A percentile compares a stretch with the other conserved stretches of the same genome.
These are phyloP conservation scores for Violaceomyces palustris DNA, from an alignment of 1,284 basidiomycete species.

Conservation along the genomic window DNA sequence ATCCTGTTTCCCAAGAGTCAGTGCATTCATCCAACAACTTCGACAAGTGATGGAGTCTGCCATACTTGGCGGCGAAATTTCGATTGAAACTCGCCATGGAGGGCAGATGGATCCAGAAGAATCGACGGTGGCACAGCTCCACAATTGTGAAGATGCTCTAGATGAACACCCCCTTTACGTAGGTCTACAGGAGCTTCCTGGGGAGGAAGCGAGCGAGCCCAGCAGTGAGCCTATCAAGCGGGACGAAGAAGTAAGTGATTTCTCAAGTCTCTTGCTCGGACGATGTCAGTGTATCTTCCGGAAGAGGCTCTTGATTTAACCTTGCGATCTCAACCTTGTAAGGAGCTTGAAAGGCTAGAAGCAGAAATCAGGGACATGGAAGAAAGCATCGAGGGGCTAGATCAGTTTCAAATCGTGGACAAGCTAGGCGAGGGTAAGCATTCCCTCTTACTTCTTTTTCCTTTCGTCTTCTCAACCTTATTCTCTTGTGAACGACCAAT, in stretches of 20 bases:
- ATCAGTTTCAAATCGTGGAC: slow-evolving; percentile 77
- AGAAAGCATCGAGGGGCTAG: slow-evolving; percentile 64
- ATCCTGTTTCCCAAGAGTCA: too few species aligned
- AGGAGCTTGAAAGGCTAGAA: slow-evolving; percentile 30
- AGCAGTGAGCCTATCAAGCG: not conserved
- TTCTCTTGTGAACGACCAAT: not conserved
- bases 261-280: not conserved
- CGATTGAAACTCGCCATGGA: too few species aligned
- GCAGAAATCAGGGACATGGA: slow-evolving; percentile 61
- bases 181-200: too few species aligned
- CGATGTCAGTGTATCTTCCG: not conserved
- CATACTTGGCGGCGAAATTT: too few species aligned
- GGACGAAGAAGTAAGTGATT: not conserved
- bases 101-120: too few species aligned
- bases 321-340: not conserved
- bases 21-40: too few species aligned
- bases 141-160: too few species aligned
- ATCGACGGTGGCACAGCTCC: too few species aligned
- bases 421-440: slow-evolving; percentile 72
- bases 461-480: not conserved
- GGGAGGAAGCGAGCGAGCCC: not conserved
- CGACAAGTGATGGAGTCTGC: too few species aligned
- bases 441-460: not conserved
- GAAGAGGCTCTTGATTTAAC: not conserved
- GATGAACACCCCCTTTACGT: too few species aligned